Conservation (phyloP, 306 rosid genomes). For the Sicyos baderoa region DNA sequence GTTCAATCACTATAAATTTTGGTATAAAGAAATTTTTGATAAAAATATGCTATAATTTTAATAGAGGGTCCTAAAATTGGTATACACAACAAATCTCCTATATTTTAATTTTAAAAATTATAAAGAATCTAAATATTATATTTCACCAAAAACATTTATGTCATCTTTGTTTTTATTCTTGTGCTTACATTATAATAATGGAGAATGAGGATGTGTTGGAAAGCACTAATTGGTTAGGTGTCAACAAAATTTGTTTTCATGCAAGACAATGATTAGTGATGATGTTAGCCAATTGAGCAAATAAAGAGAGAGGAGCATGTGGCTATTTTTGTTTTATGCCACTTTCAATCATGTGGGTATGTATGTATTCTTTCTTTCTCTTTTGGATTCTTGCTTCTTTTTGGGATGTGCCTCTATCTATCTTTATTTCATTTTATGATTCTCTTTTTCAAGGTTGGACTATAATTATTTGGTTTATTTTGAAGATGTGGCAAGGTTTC, state of each 20-base stretch:
- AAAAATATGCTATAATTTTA: too few relatives aligned
- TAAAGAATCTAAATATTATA: too few relatives aligned
- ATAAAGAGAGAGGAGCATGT: background rate
- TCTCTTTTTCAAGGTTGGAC: too few relatives aligned
- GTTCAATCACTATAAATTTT: too few relatives aligned
- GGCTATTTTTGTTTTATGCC: conserved; percentile 10
- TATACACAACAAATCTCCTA: too few relatives aligned
- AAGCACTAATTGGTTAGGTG: conserved; percentile 48
- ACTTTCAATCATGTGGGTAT: conserved; percentile 14
- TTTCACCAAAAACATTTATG: too few relatives aligned
- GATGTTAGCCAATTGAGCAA: conserved; percentile 9
- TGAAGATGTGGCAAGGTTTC: background rate
- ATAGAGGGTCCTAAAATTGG: too few relatives aligned
- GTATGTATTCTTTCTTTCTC: background rate
- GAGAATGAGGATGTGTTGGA: conserved; percentile 30
- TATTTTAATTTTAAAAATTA: too few relatives aligned
- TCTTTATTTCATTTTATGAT: background rate
- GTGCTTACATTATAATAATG: background rate
- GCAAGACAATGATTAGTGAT: conserved; percentile 29
- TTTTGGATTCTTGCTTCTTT: conserved; percentile 18
- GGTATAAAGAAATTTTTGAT: too few relatives aligned
- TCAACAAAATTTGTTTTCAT: conserved; percentile 44
- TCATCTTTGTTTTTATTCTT: too few relatives aligned
- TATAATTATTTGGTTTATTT: too few relatives aligned
- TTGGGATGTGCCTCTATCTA: background rate